Conservation (phyloP, 305 asterid genomes). For the Solanum aculeatissimum region DNA sequence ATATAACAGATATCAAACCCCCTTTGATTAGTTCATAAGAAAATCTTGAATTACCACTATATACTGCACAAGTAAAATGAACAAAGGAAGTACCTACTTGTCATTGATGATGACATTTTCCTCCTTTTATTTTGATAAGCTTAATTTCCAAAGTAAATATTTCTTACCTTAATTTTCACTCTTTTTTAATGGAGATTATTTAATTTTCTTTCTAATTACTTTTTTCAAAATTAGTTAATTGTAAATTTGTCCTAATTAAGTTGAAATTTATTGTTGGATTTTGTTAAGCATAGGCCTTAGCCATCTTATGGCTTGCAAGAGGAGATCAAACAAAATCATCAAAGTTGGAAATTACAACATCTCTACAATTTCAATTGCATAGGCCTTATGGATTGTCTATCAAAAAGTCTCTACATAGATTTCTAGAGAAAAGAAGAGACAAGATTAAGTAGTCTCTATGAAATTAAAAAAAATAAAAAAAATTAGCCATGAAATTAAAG, state of each 20-base stretch:
- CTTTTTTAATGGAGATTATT: background rate
- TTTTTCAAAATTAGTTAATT: too few relatives aligned
- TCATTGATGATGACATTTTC: too few relatives aligned
- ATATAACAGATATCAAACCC: too few relatives aligned
- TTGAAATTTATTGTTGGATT: background rate
- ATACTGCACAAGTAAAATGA: too few relatives aligned
- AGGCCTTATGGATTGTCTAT: background rate
- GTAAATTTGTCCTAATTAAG: background rate
- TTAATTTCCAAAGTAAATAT: background rate
- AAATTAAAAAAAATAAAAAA: background rate
- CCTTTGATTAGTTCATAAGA: too few relatives aligned
- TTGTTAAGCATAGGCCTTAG: background rate
- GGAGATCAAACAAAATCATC: background rate
- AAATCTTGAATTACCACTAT: too few relatives aligned
- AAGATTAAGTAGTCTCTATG: background rate
- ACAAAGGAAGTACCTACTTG: too few relatives aligned
- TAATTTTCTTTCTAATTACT: background rate
- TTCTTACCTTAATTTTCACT: background rate
- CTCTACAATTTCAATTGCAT: background rate
- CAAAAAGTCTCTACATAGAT: slow-evolving; percentile 2
- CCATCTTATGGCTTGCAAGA: slow-evolving; percentile 7
- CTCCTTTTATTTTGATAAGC: background rate
- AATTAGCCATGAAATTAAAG: background rate
- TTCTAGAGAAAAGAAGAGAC: slow-evolving; percentile 3
- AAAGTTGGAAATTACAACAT: background rate